These are phyloP conservation scores for Diaporthe nobilis DNA, from an alignment of 2,329 filamentous ascomycete species.

Conservation along the genomic window DNA sequence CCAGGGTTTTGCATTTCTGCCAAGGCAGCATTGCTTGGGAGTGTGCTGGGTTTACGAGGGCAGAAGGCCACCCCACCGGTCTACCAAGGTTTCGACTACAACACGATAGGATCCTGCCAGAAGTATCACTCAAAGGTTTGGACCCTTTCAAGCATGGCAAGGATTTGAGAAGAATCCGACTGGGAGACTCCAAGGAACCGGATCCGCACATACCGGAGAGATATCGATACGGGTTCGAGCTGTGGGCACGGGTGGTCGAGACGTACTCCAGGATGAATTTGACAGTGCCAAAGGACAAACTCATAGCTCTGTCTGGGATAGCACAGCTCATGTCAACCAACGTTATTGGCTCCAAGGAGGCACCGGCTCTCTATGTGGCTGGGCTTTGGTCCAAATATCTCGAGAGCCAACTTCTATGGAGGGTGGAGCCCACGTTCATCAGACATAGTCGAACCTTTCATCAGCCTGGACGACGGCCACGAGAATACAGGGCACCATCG, in stretches of 20 bases:
- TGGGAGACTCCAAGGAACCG: background rate
- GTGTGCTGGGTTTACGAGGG: constrained; percentile 19
- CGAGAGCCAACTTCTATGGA: constrained; percentile 34
- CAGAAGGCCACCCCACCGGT: background rate
- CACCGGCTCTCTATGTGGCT: constrained; percentile 19
- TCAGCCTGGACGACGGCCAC: background rate
- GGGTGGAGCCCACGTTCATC: background rate
- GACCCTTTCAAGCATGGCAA: background rate
- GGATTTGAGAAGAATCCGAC: background rate
- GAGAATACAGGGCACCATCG: constrained; percentile 2
- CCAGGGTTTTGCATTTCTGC: constrained; percentile 44
- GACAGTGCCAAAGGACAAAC: constrained; percentile 28
- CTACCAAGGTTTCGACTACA: background rate
- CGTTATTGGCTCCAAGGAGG: background rate
- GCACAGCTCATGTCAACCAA: constrained; percentile 24
- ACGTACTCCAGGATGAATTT: constrained; percentile 18
- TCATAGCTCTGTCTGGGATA: constrained; percentile 38
- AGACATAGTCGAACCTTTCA: background rate
- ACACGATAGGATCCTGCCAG: background rate
- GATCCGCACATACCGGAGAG: background rate
- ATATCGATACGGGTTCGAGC: constrained; percentile 8
- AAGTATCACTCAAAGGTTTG: background rate
- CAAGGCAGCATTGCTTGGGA: constrained; percentile 43
- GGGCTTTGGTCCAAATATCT: constrained; percentile 11
- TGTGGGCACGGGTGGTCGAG: constrained; percentile 21